phyloP scores from a whole-genome alignment of 73 alveolate species.

The Paramecium biaurelia region DNA sequence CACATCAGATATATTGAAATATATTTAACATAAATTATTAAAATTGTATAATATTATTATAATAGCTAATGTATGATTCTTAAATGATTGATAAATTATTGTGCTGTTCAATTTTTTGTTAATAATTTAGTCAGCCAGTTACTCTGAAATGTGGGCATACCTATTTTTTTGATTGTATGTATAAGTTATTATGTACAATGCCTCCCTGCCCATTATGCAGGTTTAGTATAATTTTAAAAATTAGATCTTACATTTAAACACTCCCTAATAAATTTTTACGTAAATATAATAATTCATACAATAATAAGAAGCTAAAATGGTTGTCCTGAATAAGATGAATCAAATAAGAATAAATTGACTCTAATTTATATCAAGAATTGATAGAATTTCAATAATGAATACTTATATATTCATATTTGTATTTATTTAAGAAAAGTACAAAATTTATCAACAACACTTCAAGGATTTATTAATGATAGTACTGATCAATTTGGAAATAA shows the following conservation, averaged over 20 bases:
- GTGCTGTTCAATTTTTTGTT: background rate
- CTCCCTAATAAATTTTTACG: background rate
- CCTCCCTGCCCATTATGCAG: constrained; percentile 20
- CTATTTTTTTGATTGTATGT: background rate
- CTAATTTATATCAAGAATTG: background rate
- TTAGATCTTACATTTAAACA: background rate
- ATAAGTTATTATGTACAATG: background rate
- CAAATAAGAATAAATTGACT: background rate
- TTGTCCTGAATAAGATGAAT: background rate
- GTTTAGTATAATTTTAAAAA: background rate
- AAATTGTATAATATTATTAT: background rate
- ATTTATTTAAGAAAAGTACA: background rate
- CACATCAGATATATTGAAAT: too few species aligned
- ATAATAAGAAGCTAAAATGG: background rate
- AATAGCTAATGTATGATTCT: background rate
- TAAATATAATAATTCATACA: background rate
- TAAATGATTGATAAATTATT: background rate
- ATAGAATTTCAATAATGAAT: background rate
- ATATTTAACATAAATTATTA: background rate
- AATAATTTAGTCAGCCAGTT: background rate
- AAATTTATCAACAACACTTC: background rate
- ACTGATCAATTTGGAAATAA: constrained; percentile 18
- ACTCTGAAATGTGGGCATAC: constrained; percentile 20
- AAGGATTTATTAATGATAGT: constrained; percentile 4
- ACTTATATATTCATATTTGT: background rate